These are phyloP conservation scores for Populus alba DNA, from an alignment of 345 rosid genomes.

Conservation along the genomic window DNA sequence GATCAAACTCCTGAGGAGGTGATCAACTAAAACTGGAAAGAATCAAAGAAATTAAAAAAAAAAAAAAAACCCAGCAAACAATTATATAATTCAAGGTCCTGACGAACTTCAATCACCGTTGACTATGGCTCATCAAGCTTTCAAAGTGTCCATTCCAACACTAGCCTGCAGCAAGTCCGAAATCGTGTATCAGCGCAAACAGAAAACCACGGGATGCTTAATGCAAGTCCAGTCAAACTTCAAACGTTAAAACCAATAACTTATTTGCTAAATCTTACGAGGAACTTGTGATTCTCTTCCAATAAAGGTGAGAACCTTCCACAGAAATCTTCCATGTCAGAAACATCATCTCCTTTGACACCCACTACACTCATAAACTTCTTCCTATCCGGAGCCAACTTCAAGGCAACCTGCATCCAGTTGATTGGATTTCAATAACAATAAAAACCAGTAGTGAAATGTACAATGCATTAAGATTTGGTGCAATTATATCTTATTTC, in stretches of 20 bases:
- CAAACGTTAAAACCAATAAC: too few relatives aligned
- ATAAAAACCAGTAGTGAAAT: neutral
- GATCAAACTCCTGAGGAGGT: too few relatives aligned
- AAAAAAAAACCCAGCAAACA: neutral
- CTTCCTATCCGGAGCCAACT: conserved; percentile 27
- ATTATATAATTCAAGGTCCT: neutral
- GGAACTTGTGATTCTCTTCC: conserved; percentile 23
- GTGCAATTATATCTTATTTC: too few relatives aligned
- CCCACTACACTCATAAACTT: conserved; percentile 22
- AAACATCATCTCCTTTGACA: conserved; percentile 1
- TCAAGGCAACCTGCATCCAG: conserved; percentile 19
- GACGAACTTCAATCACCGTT: neutral
- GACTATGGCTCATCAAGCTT: neutral
- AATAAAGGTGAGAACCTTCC: conserved; percentile 16
- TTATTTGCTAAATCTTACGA: neutral
- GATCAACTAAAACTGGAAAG: neutral
- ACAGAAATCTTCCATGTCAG: conserved; percentile 21
- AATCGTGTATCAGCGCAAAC: neutral
- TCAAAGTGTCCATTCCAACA: conserved; percentile 25
- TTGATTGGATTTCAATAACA: neutral
- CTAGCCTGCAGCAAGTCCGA: conserved; percentile 16
- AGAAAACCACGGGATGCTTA: neutral
- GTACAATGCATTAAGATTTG: too few relatives aligned
- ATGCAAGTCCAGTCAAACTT: too few relatives aligned
- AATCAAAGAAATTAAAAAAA: neutral